Conservation (phyloP, 1,284 basidiomycete genomes). For the Paramarasmius palmivorus region DNA sequence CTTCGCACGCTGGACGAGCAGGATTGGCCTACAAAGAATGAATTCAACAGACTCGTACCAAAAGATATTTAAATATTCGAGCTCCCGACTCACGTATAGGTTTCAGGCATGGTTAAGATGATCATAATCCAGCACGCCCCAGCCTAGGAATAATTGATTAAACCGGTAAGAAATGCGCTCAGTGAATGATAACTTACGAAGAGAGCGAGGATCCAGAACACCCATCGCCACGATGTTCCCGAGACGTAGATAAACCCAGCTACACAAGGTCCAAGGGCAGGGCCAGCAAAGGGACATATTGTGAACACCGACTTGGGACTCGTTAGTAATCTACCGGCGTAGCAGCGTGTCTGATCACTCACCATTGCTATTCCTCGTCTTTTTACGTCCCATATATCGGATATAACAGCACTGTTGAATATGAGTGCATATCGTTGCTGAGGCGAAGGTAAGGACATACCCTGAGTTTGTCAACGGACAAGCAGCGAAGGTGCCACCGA, state of each 20-base stretch:
- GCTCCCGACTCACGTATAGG: constrained; percentile 56
- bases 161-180: background rate
- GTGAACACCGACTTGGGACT: too few relatives aligned
- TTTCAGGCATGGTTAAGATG: constrained; percentile 76
- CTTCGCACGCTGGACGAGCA: constrained; percentile 51
- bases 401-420: constrained; percentile 46
- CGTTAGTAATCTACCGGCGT: too few relatives aligned
- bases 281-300: constrained; percentile 80
- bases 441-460: constrained; percentile 27
- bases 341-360: too few relatives aligned
- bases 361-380: constrained; percentile 70
- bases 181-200: constrained; percentile 46
- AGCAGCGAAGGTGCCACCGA: constrained; percentile 62
- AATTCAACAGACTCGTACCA: background rate
- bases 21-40: constrained; percentile 40
- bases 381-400: constrained; percentile 69
- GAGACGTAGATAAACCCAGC: constrained; percentile 52
- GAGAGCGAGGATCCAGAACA: constrained; percentile 74
- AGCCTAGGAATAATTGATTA: constrained; percentile 26
- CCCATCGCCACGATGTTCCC: constrained; percentile 67
- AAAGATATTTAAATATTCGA: background rate
- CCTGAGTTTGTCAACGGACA: constrained; percentile 51
- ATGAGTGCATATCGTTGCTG: background rate
- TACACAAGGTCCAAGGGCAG: constrained; percentile 54
- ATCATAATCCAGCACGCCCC: constrained; percentile 49